Base-by-base conservation (phyloP, 2,329 filamentous ascomycete species). In the Xylaria sp. region DNA sequence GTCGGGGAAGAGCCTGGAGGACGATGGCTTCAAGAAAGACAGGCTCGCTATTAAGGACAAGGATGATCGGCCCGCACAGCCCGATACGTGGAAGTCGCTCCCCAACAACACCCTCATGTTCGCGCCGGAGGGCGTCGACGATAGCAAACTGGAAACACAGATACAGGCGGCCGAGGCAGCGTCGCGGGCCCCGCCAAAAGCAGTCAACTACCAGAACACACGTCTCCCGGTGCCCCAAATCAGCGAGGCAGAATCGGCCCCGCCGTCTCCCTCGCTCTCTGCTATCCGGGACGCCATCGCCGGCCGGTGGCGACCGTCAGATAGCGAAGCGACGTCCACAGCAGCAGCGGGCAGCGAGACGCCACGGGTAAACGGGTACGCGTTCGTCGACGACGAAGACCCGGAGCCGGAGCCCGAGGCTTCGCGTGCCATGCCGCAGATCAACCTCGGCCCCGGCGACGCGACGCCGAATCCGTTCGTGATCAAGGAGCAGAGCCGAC, bases 91-190 rank as follows among this genome's bases (percentile, higher is more conserved):
- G 91, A 91, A 90, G 66, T 86, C 88, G 1, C 86, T 87, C 4
- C 91, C 95, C 2, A 88, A 91, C 71, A 99, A 98, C 79, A 86
- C 86, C 7, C 85, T 99, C 72, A 98, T 99, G 94, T 99, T 98
- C 79, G 81, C 81, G 1, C 91, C 91, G 0, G 90, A 93, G 3
- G 86, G 89, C 23, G 80, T 91, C 2, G 88, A 88, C n/a, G 88
- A 89, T 64, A 79, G 9, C n/a, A n/a, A 79, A 0, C 75, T 87
- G 65, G 81, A 87, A 72, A 96, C 92, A 0, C 83, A 89, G 13
- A 87, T 90, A 13, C 88, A 95, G 78, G 87, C 83, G 68, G 89
- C 91, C 1, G 92, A 96, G 78, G 84, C 87, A 1, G 82, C 86
- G 10, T 97, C 94, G 4, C 88, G 88, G 62, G 92, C 92, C 56